Evolutionary conservation across 192 early-diverging fungal species (phyloP).

Genomic region (Gryganskiella cystojenkinii): DNA sequence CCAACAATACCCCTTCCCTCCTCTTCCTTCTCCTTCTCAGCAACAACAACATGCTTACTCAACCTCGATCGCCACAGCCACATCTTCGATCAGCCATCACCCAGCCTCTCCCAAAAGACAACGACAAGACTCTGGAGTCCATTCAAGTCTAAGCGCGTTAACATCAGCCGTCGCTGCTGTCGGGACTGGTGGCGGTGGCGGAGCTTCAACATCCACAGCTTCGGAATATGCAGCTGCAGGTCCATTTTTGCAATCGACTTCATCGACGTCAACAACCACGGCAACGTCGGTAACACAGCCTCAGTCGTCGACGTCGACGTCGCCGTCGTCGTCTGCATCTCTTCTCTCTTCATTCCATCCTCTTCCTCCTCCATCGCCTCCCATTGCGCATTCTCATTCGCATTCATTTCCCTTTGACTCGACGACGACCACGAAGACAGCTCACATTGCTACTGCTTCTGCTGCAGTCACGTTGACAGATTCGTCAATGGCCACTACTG

Average conservation of each 20-base stretch:
- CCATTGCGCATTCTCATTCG: neutral
- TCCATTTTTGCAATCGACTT: too few relatives aligned
- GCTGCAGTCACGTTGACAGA: neutral
- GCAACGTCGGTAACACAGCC: too few relatives aligned
- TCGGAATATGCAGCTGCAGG: too few relatives aligned
- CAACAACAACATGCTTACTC: neutral
- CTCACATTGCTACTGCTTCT: neutral
- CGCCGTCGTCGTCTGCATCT: slow-evolving; percentile 10
- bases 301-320: too few relatives aligned
- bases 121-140: slow-evolving; percentile 18
- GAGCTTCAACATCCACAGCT: too few relatives aligned
- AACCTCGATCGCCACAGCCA: neutral
- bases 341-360: slow-evolving; percentile 4
- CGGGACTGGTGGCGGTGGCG: too few relatives aligned
- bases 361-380: neutral
- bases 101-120: slow-evolving; percentile 24
- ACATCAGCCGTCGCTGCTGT: too few relatives aligned
- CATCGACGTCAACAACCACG: slow-evolving; percentile 11
- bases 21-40: neutral
- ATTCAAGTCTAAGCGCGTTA: too few relatives aligned
- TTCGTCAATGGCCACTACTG: too few relatives aligned
- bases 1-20: slow-evolving; percentile 4
- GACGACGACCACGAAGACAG: neutral
- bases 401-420: neutral
- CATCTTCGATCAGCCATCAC: neutral